Percentiles rank a stretch among this genome's conserved stretches.
phyloP scores from a whole-genome alignment of 2,329 filamentous ascomycete genomes.

The Colletotrichum trifolii region DNA sequence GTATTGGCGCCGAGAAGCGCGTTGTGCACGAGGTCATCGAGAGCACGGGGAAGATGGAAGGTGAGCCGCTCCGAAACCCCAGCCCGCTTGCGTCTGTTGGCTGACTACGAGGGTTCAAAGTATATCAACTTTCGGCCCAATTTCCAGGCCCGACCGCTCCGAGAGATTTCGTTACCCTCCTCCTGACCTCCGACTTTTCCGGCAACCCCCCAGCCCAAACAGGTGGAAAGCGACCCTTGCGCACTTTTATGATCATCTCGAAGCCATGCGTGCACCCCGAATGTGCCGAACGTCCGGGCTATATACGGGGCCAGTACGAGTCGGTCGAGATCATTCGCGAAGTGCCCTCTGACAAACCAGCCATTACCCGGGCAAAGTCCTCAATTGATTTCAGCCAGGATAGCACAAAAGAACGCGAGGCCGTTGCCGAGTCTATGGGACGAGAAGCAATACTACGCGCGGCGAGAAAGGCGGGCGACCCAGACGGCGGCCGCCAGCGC shows the following conservation, averaged over 20 bases:
- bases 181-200: constrained; percentile 73
- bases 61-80: constrained; percentile 50
- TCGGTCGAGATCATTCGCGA: constrained; percentile 92
- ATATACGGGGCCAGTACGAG: constrained; percentile 88
- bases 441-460: constrained; percentile 55
- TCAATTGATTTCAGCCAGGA: constrained; percentile 54
- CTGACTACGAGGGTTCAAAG: constrained; percentile 51
- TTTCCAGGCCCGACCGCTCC: constrained; percentile 91
- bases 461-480: constrained; percentile 44
- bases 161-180: constrained; percentile 85
- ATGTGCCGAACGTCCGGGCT: constrained; percentile 75
- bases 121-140: constrained; percentile 87
- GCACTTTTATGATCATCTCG: constrained; percentile 88
- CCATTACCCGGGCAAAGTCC: constrained; percentile 55
- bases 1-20: constrained; percentile 83
- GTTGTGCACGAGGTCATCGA: constrained; percentile 72
- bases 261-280: constrained; percentile 84
- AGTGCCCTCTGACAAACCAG: constrained; percentile 67
- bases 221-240: constrained; percentile 55
- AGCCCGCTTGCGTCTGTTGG: constrained; percentile 22
- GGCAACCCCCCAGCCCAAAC: constrained; percentile 47
- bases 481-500: constrained; percentile 44
- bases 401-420: constrained; percentile 43
- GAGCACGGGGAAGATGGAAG: constrained; percentile 71
- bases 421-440: constrained; percentile 43